Evolutionary conservation across 1,139 yeast species (phyloP).

Genomic region (Sugiyamaella neomexicana): DNA sequence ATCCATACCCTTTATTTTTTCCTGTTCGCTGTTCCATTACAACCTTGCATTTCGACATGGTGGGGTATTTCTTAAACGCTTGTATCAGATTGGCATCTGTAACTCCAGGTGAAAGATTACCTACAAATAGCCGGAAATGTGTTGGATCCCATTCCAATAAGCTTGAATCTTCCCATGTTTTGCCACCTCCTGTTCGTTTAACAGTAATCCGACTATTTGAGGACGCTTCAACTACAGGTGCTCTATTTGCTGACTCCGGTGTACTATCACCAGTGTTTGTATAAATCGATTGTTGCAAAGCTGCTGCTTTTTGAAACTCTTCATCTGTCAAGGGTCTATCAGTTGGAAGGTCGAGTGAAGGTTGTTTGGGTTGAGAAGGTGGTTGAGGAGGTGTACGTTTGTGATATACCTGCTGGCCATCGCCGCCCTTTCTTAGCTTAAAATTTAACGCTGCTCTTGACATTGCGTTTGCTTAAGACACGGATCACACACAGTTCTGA

Average conservation of each 20-base stretch:
- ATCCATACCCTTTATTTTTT: constrained; percentile 65
- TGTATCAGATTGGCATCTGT: constrained; percentile 53
- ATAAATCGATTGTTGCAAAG: constrained; percentile 36
- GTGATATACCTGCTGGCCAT: neutral
- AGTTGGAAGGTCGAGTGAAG: constrained; percentile 2
- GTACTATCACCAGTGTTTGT: constrained; percentile 16
- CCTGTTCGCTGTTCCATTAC: constrained; percentile 37
- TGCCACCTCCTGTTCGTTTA: constrained; percentile 48
- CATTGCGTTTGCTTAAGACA: too few species aligned
- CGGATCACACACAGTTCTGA: neutral
- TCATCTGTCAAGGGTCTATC: constrained; percentile 26
- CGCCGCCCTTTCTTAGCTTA: constrained; percentile 1
- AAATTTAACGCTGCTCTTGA: constrained; percentile 12
- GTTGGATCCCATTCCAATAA: constrained; percentile 57
- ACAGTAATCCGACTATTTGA: constrained; percentile 40
- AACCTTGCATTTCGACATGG: constrained; percentile 57
- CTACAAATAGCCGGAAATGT: constrained; percentile 74
- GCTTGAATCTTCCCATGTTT: constrained; percentile 51
- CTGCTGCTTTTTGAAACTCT: constrained; percentile 34
- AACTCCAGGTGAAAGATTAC: constrained; percentile 70
- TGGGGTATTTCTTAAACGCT: constrained; percentile 54
- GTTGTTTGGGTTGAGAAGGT: constrained; percentile 1
- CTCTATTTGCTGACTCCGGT: neutral
- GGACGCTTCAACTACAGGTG: neutral
- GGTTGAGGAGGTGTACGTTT: constrained; percentile 5